Conservation (phyloP, 345 rosid genomes). For the Lepidium sativum region DNA sequence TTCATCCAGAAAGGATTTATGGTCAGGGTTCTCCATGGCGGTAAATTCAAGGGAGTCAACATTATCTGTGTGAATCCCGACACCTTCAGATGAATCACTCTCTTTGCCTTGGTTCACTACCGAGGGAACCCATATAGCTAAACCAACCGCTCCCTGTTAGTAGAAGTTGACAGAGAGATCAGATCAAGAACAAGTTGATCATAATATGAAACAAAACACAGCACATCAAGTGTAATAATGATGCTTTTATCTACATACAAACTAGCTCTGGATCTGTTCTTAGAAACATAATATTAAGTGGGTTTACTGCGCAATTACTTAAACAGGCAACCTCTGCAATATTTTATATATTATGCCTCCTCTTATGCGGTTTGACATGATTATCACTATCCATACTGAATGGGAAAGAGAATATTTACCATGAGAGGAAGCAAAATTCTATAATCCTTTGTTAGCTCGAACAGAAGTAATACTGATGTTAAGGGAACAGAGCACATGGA, state of each 20-base stretch:
- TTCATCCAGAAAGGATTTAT: slow-evolving; percentile 46
- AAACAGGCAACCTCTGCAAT: neutral
- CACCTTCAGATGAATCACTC: slow-evolving; percentile 48
- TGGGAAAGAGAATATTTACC: slow-evolving; percentile 37
- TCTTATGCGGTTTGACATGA: neutral
- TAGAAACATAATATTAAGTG: neutral
- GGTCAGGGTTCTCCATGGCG: slow-evolving; percentile 39
- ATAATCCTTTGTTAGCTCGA: slow-evolving; percentile 94
- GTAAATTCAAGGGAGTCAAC: slow-evolving; percentile 54
- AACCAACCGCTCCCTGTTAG: slow-evolving; percentile 91
- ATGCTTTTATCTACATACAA: neutral
- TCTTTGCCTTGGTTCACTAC: slow-evolving; percentile 80
- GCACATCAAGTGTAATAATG: neutral
- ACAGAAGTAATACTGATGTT: slow-evolving; percentile 86
- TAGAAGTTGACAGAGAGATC: slow-evolving; percentile 2
- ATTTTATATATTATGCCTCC: neutral
- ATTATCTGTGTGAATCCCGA: slow-evolving; percentile 37
- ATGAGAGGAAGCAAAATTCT: slow-evolving; percentile 96
- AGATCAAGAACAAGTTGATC: neutral
- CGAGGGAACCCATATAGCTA: slow-evolving; percentile 99
- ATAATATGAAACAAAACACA: neutral
- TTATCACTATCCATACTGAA: neutral
- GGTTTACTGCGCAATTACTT: neutral
- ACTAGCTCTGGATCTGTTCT: neutral
- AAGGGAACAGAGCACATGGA: slow-evolving; percentile 97